Evolutionary conservation across 177 flowering plant genomes (phyloP).

Genomic region (Tripterygium wilfordii): DNA sequence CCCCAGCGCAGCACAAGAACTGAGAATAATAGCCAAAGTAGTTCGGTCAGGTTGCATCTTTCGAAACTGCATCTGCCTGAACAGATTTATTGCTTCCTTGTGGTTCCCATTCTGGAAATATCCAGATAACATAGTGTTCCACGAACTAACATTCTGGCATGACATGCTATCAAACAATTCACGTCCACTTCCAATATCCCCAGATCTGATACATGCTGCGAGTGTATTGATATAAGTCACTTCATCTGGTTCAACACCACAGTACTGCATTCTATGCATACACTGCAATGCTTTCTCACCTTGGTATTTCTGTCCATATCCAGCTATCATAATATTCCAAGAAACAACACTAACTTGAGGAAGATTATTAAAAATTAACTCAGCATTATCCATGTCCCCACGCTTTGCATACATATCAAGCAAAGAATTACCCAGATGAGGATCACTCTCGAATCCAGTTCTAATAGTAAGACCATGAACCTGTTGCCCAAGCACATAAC

Average conservation of each 20-base stretch:
- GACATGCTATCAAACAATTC: conserved; percentile 46
- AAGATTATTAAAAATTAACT: conserved; percentile 43
- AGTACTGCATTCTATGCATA: conserved; percentile 43
- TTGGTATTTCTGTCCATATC: conserved; percentile 49
- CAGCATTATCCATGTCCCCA: conserved; percentile 59
- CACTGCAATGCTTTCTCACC: conserved; percentile 43
- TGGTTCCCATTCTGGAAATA: conserved; percentile 50
- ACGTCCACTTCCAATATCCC: conserved; percentile 48
- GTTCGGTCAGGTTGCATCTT: conserved; percentile 51
- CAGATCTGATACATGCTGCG: conserved; percentile 57
- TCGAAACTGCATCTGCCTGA: conserved; percentile 71
- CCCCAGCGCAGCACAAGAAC: conserved; percentile 64
- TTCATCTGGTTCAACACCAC: conserved; percentile 69
- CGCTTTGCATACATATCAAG: conserved; percentile 76
- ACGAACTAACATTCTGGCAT: conserved; percentile 52
- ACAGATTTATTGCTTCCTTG: conserved; percentile 51
- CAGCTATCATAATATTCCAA: conserved; percentile 88
- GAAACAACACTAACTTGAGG: conserved; percentile 50
- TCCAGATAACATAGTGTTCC: conserved; percentile 79
- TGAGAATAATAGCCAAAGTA: conserved; percentile 55
- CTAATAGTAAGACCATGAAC: conserved; percentile 49
- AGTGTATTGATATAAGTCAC: conserved; percentile 67
- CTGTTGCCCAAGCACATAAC: conserved; percentile 36
- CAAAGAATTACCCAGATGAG: conserved; percentile 61
- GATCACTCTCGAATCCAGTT: conserved; percentile 50